Evolutionary conservation across 140 eudicot species (phyloP), one percentile per base, ranked within the genome.

Genomic region (Senecio squalidus): DNA sequence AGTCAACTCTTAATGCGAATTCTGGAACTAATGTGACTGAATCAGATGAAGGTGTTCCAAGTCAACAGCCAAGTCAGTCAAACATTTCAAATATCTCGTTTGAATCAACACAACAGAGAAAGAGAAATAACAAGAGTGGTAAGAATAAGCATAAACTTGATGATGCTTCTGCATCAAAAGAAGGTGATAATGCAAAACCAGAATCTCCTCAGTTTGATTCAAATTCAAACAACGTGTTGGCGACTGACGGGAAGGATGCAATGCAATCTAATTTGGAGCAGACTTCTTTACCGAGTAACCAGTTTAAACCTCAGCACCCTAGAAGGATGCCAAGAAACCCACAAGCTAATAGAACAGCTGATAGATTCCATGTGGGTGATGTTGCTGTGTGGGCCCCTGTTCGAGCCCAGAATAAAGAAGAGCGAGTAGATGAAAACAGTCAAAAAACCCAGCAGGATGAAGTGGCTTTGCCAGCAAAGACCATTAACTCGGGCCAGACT

Each of bases 321-420:
- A 85, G 95, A 51, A 72, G 85, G 76, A 34, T 73, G 72, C 74
- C 81, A 27, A 84, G 80, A 69, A 84, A 52, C 54, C 79, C 77
- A 57, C 98, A 81, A 74, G 74, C 71, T 60, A 76, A 76, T 66
- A 71, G 82, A 56, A 20, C 57, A 8, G 58, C 55, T 15, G 89
- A 81, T 51, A 87, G 74, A 69, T 69, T 61, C 38, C 98, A 81
- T 66, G 80, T 77, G 18, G 61, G 64, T 71, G 99, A 88, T 34
- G 74, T 76, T 43, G 89, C 76, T 55, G 58, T 88, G 41, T 93
- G 99, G 99, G 96, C 99, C 47, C 99, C 99, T 10, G 98, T 92
- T 66, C 76, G 75, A 51, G 3, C 95, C 21, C 91, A 77, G 33
- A 62, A 57, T 72, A 88, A 76, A 63, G 74, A 58, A 54, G 96